phyloP scores from a whole-genome alignment of 495 filamentous ascomycete species.

The Penicillium cinerascens region DNA sequence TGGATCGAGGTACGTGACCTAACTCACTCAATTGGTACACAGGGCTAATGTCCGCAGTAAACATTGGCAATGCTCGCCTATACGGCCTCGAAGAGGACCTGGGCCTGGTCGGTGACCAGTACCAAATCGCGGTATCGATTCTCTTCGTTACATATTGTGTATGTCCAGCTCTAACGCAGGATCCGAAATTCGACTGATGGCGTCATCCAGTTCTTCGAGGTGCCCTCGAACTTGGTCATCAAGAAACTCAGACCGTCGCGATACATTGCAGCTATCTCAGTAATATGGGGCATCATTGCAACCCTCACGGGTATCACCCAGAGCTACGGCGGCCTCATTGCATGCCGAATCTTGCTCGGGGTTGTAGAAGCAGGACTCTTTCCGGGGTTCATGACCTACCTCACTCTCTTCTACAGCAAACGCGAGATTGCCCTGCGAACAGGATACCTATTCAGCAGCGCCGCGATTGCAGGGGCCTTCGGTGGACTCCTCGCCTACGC shows the following conservation, averaged over 20 bases:
- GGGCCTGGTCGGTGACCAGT: slow-evolving; percentile 57
- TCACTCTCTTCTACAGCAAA: slow-evolving; percentile 74
- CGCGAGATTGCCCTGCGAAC: slow-evolving; percentile 70
- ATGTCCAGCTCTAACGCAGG: slow-evolving; percentile 13
- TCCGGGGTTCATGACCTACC: slow-evolving; percentile 59
- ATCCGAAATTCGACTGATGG: background rate
- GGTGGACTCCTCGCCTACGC: slow-evolving; percentile 73
- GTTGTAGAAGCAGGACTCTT: slow-evolving; percentile 55
- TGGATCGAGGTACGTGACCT: slow-evolving; percentile 51
- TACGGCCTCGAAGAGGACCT: slow-evolving; percentile 68
- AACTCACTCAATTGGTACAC: slow-evolving; percentile 1
- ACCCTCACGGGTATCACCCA: slow-evolving; percentile 63
- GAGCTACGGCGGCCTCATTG: slow-evolving; percentile 53
- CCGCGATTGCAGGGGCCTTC: slow-evolving; percentile 71
- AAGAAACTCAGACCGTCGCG: slow-evolving; percentile 74
- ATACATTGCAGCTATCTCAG: slow-evolving; percentile 62
- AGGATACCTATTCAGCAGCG: slow-evolving; percentile 71
- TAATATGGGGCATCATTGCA: slow-evolving; percentile 68
- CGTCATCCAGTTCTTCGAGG: slow-evolving; percentile 37
- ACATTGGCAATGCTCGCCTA: slow-evolving; percentile 73
- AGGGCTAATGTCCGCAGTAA: slow-evolving; percentile 47
- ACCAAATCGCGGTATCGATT: slow-evolving; percentile 66
- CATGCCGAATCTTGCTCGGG: slow-evolving; percentile 53
- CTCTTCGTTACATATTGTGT: slow-evolving; percentile 69
- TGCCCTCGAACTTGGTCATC: slow-evolving; percentile 67